Base-by-base conservation (phyloP, 306 rosid genomes). In the Ormosia emarginata region DNA sequence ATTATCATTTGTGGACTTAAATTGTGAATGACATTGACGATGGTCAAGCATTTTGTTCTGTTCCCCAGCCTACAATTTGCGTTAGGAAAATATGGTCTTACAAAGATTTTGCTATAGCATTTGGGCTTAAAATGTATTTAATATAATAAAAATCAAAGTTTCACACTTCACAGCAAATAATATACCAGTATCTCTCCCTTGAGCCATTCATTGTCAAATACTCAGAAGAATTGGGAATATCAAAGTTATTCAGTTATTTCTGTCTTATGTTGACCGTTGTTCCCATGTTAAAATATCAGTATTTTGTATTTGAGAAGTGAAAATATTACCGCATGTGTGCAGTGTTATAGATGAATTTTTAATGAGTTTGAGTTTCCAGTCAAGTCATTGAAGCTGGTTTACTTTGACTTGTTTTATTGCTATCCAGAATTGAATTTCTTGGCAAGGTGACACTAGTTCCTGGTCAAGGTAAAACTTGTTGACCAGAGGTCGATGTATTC, bases 331-430 rank as follows among this genome's bases (percentile, higher is more conserved):
- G 5, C 44, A 11, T n/a, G 44, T 17, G 34, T 33, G 57, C 30
- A 43, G 3, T 46, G 67, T 70, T 37, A 7, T 6, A 34, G 39
- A 41, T n/a, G 62, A 56, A 59, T 53, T 18, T 17, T 44, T 24
- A 47, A 37, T 13, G 65, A 13, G 44, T 46, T 30, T 12, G 49
- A 82, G 11, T 72, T 68, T 79, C 66, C 64, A 46, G 84, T 82
- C 87, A 50, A 74, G 85, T 57, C 75, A 57, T 75, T 33, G 41
- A 58, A 41, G 58, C 39, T 14, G 70, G 56, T 82, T 74, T 85
- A 82, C 86, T 67, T 62, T 80, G 90, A 86, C 87, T 68, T 67
- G 82, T 74, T 75, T 37, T 61, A 36, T 70, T 32, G 85, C 84
- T 77, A 65, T 75, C 79, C 44, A 79, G 41, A 81, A 79, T 74